Evolutionary conservation across 495 filamentous ascomycete genomes (phyloP).

Genomic region (Hyaloscypha variabilis): DNA sequence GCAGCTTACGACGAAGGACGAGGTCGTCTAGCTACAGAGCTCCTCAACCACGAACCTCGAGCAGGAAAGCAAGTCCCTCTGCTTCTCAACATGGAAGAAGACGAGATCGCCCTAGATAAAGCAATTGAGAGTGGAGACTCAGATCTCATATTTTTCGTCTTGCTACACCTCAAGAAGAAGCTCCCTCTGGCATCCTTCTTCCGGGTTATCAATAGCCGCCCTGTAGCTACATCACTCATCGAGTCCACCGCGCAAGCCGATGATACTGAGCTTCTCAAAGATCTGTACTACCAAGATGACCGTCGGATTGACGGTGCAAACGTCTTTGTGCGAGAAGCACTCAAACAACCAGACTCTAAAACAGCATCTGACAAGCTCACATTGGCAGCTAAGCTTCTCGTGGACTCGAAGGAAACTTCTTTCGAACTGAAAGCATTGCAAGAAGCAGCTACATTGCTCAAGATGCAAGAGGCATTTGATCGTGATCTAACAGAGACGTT

Average conservation of each 20-base stretch:
- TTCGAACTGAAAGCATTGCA: slow-evolving; percentile 76
- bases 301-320: slow-evolving; percentile 86
- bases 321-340: slow-evolving; percentile 80
- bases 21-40: slow-evolving; percentile 79
- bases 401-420: slow-evolving; percentile 78
- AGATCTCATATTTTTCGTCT: slow-evolving; percentile 86
- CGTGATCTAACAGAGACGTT: slow-evolving; percentile 78
- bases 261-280: slow-evolving; percentile 85
- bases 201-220: slow-evolving; percentile 84
- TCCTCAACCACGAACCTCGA: slow-evolving; percentile 90
- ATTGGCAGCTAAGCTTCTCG: slow-evolving; percentile 75
- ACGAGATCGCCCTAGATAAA: slow-evolving; percentile 93
- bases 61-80: slow-evolving; percentile 94
- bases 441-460: slow-evolving; percentile 78
- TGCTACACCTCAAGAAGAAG: slow-evolving; percentile 88
- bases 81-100: slow-evolving; percentile 94
- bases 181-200: slow-evolving; percentile 91
- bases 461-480: slow-evolving; percentile 81
- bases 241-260: slow-evolving; percentile 77
- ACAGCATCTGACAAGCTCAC: slow-evolving; percentile 79
- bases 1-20: slow-evolving; percentile 96
- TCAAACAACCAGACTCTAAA: slow-evolving; percentile 63
- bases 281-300: slow-evolving; percentile 98
- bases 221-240: slow-evolving; percentile 85
- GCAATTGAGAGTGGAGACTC: slow-evolving; percentile 95